Evolutionary conservation across 192 early-diverging fungal genomes (phyloP).

Genomic region (Gaertneriomyces sp.): DNA sequence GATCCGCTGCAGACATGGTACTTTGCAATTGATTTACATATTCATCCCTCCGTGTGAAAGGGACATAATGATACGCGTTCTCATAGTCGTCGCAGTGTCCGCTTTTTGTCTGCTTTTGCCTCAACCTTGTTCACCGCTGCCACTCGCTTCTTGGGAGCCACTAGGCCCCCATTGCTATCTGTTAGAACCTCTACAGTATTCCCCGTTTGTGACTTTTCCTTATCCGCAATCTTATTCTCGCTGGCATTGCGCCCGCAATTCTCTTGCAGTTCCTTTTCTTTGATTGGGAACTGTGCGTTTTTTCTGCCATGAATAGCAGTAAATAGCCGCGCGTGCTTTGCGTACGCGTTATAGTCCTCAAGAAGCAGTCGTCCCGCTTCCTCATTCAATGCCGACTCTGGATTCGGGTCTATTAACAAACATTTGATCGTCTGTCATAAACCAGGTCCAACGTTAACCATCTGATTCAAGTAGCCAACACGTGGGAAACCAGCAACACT

Average conservation of each 20-base stretch:
- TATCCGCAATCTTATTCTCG: background rate
- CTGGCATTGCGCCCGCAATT: background rate
- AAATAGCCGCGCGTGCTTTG: slow-evolving; percentile 70
- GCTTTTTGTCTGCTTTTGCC: slow-evolving; percentile 33
- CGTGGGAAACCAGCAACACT: background rate
- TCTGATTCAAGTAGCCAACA: too few relatives aligned
- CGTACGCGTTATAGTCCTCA: slow-evolving; percentile 83
- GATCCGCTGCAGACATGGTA: too few relatives aligned
- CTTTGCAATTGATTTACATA: too few relatives aligned
- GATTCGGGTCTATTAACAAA: slow-evolving; percentile 88
- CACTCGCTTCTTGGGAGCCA: slow-evolving; percentile 24
- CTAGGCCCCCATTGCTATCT: slow-evolving; percentile 12
- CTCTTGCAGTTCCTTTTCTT: background rate
- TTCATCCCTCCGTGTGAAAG: too few relatives aligned
- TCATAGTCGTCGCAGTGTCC: slow-evolving; percentile 31
- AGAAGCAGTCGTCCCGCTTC: slow-evolving; percentile 87
- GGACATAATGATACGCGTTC: too few relatives aligned
- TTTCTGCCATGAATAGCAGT: slow-evolving; percentile 74
- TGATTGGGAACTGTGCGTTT: background rate
- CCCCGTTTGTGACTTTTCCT: background rate
- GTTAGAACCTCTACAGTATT: slow-evolving; percentile 2
- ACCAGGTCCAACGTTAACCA: slow-evolving; percentile 3
- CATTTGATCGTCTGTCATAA: slow-evolving; percentile 82
- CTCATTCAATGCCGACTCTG: slow-evolving; percentile 94
- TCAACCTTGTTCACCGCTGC: slow-evolving; percentile 31